Conservation (phyloP, 805 yeast genomes). For the Sporopachydermia quercuum region DNA sequence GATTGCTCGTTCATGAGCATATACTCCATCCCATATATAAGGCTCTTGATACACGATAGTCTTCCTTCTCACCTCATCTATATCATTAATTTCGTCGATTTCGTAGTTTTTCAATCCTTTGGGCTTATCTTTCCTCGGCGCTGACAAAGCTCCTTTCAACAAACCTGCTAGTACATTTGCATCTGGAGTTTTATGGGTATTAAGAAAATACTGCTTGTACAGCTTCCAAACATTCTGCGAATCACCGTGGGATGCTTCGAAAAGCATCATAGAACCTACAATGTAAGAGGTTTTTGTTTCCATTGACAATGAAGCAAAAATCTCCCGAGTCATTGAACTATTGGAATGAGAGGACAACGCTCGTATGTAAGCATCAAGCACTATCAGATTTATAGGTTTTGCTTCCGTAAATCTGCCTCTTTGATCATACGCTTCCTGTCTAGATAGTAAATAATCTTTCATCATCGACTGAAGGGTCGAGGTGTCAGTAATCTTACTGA, state of each 20-base stretch:
- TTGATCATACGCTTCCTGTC: not conserved
- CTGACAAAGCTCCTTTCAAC: slow-evolving; percentile 29
- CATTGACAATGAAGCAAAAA: slow-evolving; percentile 4
- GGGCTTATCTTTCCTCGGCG: slow-evolving; percentile 12
- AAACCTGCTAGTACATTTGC: slow-evolving; percentile 26
- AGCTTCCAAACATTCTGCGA: slow-evolving; percentile 20
- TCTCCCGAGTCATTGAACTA: slow-evolving; percentile 5
- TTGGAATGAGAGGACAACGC: slow-evolving; percentile 5
- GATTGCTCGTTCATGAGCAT: slow-evolving; percentile 46
- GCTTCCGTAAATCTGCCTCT: not conserved
- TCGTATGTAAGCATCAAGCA: slow-evolving; percentile 16
- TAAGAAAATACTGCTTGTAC: slow-evolving; percentile 12
- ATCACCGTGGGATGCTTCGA: slow-evolving; percentile 16
- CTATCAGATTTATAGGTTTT: no score
- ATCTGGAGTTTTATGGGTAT: slow-evolving; percentile 15
- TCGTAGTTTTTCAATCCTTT: slow-evolving; percentile 3
- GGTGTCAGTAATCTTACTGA: slow-evolving; percentile 4
- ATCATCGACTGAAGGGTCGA: slow-evolving; percentile 7
- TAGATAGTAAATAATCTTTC: slow-evolving; percentile 6
- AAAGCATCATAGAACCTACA: slow-evolving; percentile 5
- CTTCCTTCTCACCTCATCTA: no score
- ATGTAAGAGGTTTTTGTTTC: slow-evolving; percentile 3
- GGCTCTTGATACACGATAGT: slow-evolving; percentile 6
- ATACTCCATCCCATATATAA: slow-evolving; percentile 32
- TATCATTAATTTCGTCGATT: slow-evolving; percentile 4